Evolutionary conservation across 129 eudicot species (phyloP).

Genomic region (Cynara cardunculus): DNA sequence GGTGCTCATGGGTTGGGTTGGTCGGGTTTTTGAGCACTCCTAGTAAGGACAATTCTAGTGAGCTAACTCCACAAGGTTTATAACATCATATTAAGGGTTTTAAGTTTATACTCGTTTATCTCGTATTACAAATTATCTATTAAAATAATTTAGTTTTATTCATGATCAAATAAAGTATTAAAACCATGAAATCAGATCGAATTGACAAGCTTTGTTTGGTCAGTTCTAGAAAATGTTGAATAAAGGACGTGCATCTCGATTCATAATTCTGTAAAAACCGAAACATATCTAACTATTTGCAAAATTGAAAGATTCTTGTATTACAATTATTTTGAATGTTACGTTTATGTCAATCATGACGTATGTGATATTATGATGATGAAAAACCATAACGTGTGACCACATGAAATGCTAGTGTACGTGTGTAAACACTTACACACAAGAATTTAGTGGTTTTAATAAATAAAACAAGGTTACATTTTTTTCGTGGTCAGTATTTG

Average conservation of each 20-base stretch:
- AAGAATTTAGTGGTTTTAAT: background rate
- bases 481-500: background rate
- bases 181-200: background rate
- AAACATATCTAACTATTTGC: background rate
- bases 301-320: background rate
- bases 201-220: background rate
- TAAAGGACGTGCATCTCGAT: background rate
- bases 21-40: too few relatives aligned
- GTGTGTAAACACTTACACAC: background rate
- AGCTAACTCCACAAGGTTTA: too few relatives aligned
- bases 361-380: background rate
- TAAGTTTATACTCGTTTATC: background rate
- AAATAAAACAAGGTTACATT: background rate
- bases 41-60: too few relatives aligned
- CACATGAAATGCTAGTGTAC: background rate
- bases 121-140: background rate
- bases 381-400: background rate
- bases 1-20: too few relatives aligned
- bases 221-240: background rate
- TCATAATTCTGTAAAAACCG: background rate
- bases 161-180: background rate
- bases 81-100: background rate
- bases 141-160: too few relatives aligned
- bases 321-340: background rate
- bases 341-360: background rate